Conservation (phyloP, 371 early-diverging fungal genomes). For the Saksenaea oblongispora region DNA sequence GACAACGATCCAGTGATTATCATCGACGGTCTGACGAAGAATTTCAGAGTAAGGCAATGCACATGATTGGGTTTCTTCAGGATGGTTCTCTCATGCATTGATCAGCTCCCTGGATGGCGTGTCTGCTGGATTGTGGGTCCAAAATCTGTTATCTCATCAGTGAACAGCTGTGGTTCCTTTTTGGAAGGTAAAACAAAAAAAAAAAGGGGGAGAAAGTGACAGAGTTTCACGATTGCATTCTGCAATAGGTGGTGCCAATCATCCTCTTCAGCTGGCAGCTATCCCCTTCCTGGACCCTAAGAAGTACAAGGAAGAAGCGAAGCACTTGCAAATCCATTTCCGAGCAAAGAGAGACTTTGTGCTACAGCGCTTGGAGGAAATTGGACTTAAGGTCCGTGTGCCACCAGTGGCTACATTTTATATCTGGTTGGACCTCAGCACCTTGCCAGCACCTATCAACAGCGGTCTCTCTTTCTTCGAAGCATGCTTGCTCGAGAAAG, state of each 20-base stretch:
- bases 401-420: conserved; percentile 54
- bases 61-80: background rate
- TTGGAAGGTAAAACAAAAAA: conserved; percentile 30
- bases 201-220: background rate
- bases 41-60: conserved; percentile 33
- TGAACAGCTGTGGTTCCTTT: conserved; percentile 49
- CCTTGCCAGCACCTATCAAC: conserved; percentile 45
- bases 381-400: conserved; percentile 36
- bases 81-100: background rate
- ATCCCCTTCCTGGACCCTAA: conserved; percentile 47
- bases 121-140: conserved; percentile 56
- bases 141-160: conserved; percentile 42
- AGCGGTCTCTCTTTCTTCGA: conserved; percentile 54
- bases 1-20: conserved; percentile 47
- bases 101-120: conserved; percentile 52
- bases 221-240: background rate
- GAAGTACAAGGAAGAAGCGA: conserved; percentile 37
- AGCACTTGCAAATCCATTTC: conserved; percentile 45
- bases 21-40: conserved; percentile 48
- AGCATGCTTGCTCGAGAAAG: conserved; percentile 49
- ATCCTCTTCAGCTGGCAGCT: conserved; percentile 50
- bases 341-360: conserved; percentile 47
- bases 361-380: conserved; percentile 31
- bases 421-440: conserved; percentile 47
- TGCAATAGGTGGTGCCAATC: conserved; percentile 51